Base-by-base conservation (phyloP, 768 basidiomycete species). In the Trametes villosa region DNA sequence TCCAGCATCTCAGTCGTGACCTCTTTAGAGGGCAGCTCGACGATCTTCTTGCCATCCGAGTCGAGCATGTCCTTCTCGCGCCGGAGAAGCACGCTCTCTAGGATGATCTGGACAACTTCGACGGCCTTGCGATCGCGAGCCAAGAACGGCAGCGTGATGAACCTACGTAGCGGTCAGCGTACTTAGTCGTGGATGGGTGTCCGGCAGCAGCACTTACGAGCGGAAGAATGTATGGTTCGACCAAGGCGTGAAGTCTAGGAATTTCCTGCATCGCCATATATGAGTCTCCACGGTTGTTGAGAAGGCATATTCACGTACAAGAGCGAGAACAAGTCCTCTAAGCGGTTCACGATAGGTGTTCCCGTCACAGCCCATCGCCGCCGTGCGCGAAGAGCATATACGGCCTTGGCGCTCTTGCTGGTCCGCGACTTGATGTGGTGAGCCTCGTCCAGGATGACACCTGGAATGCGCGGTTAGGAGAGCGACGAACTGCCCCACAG, bases 11-110 rank as follows among this genome's bases (percentile, higher is more conserved):
- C 90, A 12, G 93, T 75, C 8, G 75, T 71, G 56, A 94, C 92
- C 76, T 92, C 88, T 75, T 98, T 98, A 0, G 85, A 77, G 0
- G 96, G 96, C 6, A 98, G 77, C 42, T 94, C 86, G 1, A 98
- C 93, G 46, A 98, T 97, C 53, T 79, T 84, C 54, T 91, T 89
- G 9, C 96, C 96, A 65, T 94, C 85, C 34, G 75, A 79, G 74
- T 96, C 96, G 36, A 85, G 84, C 92, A 95, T 96, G 53, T 84
- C 88, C 78, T 98, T 98, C 74, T 98, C 96, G 63, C 96, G 83
- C 15, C 96, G 83, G 9, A 98, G 78, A 6, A 98, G 78, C 49
- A 93, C 82, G 34, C 86, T 92, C 72, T 96, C 94, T 18, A 98
- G 80, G 60, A 98, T 95, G 58, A 95, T 90, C 74, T 98, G 96